These are phyloP conservation scores for Cladosporium velox DNA, from an alignment of 2,329 filamentous ascomycete species.

Conservation along the genomic window DNA sequence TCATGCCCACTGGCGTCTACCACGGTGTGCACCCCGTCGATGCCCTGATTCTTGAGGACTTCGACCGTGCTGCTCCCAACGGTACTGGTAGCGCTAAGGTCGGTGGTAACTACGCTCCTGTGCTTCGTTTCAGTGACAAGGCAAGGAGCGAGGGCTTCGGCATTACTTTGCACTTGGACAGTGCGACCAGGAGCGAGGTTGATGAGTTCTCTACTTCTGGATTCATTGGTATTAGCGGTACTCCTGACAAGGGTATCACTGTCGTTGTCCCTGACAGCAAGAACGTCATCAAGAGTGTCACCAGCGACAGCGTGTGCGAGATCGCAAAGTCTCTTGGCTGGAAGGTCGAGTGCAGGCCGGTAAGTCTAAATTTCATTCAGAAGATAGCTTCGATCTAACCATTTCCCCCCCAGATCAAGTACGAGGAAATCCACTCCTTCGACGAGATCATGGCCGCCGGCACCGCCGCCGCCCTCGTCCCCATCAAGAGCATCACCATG, in stretches of 20 bases:
- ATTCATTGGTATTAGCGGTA: slow-evolving; percentile 77
- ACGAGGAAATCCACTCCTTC: slow-evolving; percentile 64
- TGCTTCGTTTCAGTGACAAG: slow-evolving; percentile 81
- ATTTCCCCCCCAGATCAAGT: slow-evolving; percentile 58
- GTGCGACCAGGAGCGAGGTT: slow-evolving; percentile 76
- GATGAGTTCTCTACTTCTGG: slow-evolving; percentile 96
- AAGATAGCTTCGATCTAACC: not conserved
- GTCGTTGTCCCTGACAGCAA: slow-evolving; percentile 85
- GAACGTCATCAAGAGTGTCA: slow-evolving; percentile 86
- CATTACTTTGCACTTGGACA: slow-evolving; percentile 94
- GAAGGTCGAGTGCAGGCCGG: slow-evolving; percentile 74
- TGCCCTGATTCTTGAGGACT: slow-evolving; percentile 85
- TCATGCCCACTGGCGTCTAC: slow-evolving; percentile 90
- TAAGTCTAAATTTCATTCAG: slow-evolving; percentile 42
- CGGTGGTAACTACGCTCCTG: slow-evolving; percentile 93
- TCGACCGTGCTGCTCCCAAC: slow-evolving; percentile 89
- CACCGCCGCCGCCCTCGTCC: slow-evolving; percentile 87
- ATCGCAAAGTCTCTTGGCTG: slow-evolving; percentile 80
- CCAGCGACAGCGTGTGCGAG: slow-evolving; percentile 73
- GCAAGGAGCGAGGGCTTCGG: slow-evolving; percentile 78
- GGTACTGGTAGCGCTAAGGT: slow-evolving; percentile 92
- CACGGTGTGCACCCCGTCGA: slow-evolving; percentile 88
- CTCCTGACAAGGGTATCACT: slow-evolving; percentile 57
- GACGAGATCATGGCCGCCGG: slow-evolving; percentile 87
- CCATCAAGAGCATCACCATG: slow-evolving; percentile 86